Evolutionary conservation across 164 flowering plant genomes (phyloP).

Genomic region (Kalanchoe fedtschenkoi): DNA sequence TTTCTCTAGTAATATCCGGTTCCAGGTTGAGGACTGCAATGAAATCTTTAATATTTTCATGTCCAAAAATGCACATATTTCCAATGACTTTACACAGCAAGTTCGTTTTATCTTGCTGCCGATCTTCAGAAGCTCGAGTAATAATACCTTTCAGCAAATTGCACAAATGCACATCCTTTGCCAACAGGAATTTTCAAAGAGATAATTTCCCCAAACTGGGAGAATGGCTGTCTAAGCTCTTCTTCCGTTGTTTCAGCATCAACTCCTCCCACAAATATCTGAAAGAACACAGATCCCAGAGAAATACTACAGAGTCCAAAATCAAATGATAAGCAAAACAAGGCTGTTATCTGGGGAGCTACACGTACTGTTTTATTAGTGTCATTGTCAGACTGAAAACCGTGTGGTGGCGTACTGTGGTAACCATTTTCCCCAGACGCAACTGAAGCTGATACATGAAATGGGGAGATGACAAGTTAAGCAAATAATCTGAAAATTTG

Average conservation of each 20-base stretch:
- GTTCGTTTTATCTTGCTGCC: neutral
- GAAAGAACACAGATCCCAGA: constrained; percentile 4
- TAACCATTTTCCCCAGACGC: constrained; percentile 1
- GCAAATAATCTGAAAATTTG: no score
- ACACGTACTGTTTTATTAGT: constrained; percentile 31
- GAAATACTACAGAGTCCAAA: neutral
- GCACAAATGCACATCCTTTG: constrained; percentile 72
- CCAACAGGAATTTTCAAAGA: constrained; percentile 56
- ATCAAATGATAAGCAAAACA: neutral
- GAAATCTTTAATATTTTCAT: no score
- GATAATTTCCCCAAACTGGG: constrained; percentile 46
- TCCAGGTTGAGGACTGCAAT: no score
- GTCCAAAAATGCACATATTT: no score
- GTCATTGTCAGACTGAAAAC: constrained; percentile 1
- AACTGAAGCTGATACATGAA: neutral
- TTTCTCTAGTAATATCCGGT: no score
- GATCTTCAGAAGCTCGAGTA: neutral
- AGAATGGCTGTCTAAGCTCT: constrained; percentile 44
- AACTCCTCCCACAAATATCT: constrained; percentile 70
- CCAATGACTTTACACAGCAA: neutral
- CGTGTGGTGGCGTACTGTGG: neutral
- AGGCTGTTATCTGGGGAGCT: neutral
- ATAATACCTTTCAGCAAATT: constrained; percentile 51
- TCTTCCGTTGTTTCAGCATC: constrained; percentile 51
- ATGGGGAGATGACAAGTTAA: no score